Evolutionary conservation across 2,329 filamentous ascomycete genomes (phyloP), one percentile per base, ranked within the genome.

Genomic region (Chrysosporium keratinophilum): DNA sequence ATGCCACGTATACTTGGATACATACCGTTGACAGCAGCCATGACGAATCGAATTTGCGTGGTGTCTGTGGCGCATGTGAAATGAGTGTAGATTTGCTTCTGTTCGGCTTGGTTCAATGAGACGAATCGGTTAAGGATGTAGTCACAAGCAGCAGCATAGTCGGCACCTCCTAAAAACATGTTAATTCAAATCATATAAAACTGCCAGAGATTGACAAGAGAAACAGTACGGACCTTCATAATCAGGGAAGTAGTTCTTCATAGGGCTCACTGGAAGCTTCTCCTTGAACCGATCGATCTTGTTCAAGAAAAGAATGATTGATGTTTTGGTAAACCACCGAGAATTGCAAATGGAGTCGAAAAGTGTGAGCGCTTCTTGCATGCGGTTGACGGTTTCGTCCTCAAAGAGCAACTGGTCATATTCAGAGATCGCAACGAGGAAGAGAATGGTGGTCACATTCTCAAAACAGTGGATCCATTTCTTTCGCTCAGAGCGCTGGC

Each of bases 381-480:
- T 85, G 71, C 82, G 80, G 73, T 85, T 85, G 68, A 93, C 87
- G 0, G 87, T 95, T 78, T 95, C 90, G 67, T 96, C 90, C 70
- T 96, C 90, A 70, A 96, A 95, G 44, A 96, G 80, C 58, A 95
- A 78, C 75, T 95, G 90, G 69, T 96, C 90, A 76, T 96, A 96
- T 72, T 95, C 90, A 62, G 89, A 95, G 63, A 96, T 95, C 72
- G 91, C 91, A 61, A 96, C 91, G 54, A 95, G 76, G 83, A 96
- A 96, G 39, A 96, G 85, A 63, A 96, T 95, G 9, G 90, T 95
- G 7, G 89, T 95, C 65, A 96, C 90, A 65, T 96, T 95, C 76
- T 96, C 90, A 73, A 96, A 96, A 76, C 90, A 95, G 76, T 96
- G 90, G 64, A 96, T 96, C 90, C 90, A 96, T 82, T 96, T 96